Evolutionary conservation across 2,329 filamentous ascomycete species (phyloP), one percentile per base, ranked within the genome.

Genomic region (Colletotrichum sp.): DNA sequence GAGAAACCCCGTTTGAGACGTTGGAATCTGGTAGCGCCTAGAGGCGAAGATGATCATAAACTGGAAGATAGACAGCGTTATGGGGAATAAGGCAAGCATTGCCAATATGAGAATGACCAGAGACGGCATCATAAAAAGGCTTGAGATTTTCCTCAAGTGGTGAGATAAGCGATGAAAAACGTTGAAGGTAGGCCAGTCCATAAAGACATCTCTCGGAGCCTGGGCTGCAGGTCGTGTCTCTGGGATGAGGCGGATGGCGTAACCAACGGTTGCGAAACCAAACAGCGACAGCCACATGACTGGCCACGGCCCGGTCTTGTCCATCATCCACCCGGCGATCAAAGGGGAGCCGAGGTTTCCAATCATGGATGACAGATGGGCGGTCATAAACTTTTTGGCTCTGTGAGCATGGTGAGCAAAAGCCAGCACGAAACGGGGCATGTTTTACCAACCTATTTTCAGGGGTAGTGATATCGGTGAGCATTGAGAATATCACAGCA

Each of bases 391-490:
- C 32, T 79, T 79, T 13, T 84, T 81, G 24, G 85, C 81, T 72
- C 85, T 87, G 68, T 32, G 12, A 7, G 6, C 18, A 49, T 49
- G 44, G 44, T 49, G 44, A 49, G 44, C 44, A 49, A 4, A 13
- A 21, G 44, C 44, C 44, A 49, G 1, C 44, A 49, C 44, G n/a
- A 21, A 49, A 49, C n/a, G 44, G 44, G 44, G 18, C 44, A 13
- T 49, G 7, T 13, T 4, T 13, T 49, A 49, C 44, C 2, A 49
- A 49, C 44, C 44, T 21, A 49, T 82, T 80, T 8, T 81, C 81
- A 57, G 85, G 83, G 1, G 82, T 81, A 0, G 84, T 81, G n/a
- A 86, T 78, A 77, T 87, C 85, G n/a, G 81, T 82, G 9, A 82
- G 79, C 49, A 86, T 84, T 28, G 84, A 83, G 44, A 80, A 82